Evolutionary conservation across 164 flowering plant genomes (phyloP).

Genomic region (Tinospora cordifolia): DNA sequence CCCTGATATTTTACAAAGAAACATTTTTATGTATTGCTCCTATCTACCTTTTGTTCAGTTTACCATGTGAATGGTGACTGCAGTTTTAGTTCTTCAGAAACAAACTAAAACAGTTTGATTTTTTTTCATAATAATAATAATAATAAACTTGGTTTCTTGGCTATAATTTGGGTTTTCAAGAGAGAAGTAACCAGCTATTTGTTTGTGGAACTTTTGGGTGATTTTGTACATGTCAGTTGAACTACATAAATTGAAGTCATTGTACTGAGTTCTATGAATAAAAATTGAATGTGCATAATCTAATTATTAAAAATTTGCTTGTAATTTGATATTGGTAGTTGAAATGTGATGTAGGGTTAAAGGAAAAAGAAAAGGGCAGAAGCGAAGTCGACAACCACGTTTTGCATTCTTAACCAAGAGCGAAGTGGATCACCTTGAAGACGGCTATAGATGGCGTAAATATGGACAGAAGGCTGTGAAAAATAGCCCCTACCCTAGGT

Average conservation of each 20-base stretch:
- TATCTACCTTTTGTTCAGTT: too few species aligned
- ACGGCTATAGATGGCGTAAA: constrained; percentile 91
- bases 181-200: too few species aligned
- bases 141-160: not conserved
- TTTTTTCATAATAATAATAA: not conserved
- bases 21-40: too few species aligned
- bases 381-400: constrained; percentile 59
- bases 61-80: too few species aligned
- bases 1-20: too few species aligned
- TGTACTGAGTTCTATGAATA: too few species aligned
- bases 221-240: too few species aligned
- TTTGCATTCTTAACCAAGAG: constrained; percentile 87
- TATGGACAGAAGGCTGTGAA: constrained; percentile 96
- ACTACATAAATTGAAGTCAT: too few species aligned
- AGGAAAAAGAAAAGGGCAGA: constrained; percentile 51
- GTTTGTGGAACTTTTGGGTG: too few species aligned
- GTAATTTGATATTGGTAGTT: constrained; percentile 19
- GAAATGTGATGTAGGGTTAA: constrained; percentile 37
- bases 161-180: not conserved
- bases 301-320: too few species aligned
- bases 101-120: not conserved
- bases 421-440: constrained; percentile 85
- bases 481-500: constrained; percentile 91
- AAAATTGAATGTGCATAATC: too few species aligned
- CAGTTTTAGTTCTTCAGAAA: not conserved